These are phyloP conservation scores for Ilyonectria robusta DNA, from an alignment of 2,329 filamentous ascomycete species.

Conservation along the genomic window DNA sequence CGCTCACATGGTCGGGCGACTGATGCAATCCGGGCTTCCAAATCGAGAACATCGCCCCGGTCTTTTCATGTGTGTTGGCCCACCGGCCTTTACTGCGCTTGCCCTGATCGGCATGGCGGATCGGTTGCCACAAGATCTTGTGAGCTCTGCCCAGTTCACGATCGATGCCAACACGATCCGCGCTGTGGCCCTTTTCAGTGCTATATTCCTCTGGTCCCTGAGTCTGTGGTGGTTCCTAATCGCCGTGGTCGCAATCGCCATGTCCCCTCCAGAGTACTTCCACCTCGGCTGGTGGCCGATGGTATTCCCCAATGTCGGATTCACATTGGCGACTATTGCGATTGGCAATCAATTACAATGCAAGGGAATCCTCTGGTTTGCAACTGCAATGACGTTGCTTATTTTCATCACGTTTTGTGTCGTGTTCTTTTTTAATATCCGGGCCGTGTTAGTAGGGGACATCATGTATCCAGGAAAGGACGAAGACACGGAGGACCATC, in stretches of 20 bases:
- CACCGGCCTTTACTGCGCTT: slow-evolving; percentile 79
- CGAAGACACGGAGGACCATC: slow-evolving; percentile 66
- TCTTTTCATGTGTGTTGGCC: slow-evolving; percentile 84
- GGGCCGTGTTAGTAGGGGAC: slow-evolving; percentile 65
- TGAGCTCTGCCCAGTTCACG: slow-evolving; percentile 58
- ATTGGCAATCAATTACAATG: slow-evolving; percentile 65
- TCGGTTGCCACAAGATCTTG: slow-evolving; percentile 59
- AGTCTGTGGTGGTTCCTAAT: slow-evolving; percentile 70
- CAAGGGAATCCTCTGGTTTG: slow-evolving; percentile 62
- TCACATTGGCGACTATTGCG: slow-evolving; percentile 69
- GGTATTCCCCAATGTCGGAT: slow-evolving; percentile 74
- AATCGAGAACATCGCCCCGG: slow-evolving; percentile 73
- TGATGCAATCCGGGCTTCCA: slow-evolving; percentile 78
- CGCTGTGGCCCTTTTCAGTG: slow-evolving; percentile 62
- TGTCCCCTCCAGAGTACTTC: slow-evolving; percentile 63
- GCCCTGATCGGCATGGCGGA: slow-evolving; percentile 78
- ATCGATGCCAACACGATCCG: slow-evolving; percentile 61
- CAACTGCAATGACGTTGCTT: slow-evolving; percentile 66
- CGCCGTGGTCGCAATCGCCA: slow-evolving; percentile 52
- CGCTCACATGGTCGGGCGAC: slow-evolving; percentile 77
- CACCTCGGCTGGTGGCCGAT: slow-evolving; percentile 76
- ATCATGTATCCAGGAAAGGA: slow-evolving; percentile 70
- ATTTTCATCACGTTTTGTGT: slow-evolving; percentile 59
- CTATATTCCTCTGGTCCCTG: slow-evolving; percentile 76
- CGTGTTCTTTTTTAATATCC: slow-evolving; percentile 58